A percentile compares a stretch with the other conserved stretches of the same genome.
Conservation (phyloP, 352 stramenopile species). For the Globisporangium okanoganense region DNA sequence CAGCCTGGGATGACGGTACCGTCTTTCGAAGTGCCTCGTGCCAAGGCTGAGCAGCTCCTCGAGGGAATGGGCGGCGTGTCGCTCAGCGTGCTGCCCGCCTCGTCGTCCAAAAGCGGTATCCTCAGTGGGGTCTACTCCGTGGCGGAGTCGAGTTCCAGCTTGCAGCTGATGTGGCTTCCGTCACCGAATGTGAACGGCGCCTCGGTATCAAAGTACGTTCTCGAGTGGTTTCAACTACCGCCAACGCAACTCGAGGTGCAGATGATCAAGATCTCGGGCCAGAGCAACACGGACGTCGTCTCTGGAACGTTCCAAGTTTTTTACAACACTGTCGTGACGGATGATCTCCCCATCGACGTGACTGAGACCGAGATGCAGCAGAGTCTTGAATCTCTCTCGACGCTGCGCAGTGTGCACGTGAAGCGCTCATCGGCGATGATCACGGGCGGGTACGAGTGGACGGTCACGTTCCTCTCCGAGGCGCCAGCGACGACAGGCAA, state of each 20-base stretch:
- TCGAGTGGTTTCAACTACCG: constrained; percentile 70
- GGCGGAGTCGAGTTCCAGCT: constrained; percentile 26
- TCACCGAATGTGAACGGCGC: constrained; percentile 37
- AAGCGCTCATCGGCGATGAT: constrained; percentile 40
- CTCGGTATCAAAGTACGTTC: constrained; percentile 51
- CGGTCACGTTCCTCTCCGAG: constrained; percentile 70
- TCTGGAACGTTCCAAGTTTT: constrained; percentile 75
- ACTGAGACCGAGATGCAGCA: constrained; percentile 59
- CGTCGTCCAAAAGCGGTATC: constrained; percentile 10
- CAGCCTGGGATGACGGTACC: constrained; percentile 26
- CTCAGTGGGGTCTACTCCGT: constrained; percentile 23
- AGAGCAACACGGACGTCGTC: constrained; percentile 30
- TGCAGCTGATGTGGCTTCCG: constrained; percentile 58
- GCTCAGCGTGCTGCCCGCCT: constrained; percentile 41
- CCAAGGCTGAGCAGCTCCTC: constrained; percentile 42
- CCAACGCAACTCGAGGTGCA: constrained; percentile 51
- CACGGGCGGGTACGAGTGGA: constrained; percentile 67
- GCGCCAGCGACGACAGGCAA: constrained; percentile 35
- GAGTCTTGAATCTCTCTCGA: constrained; percentile 50
- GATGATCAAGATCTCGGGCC: constrained; percentile 60
- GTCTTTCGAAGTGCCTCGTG: constrained; percentile 53
- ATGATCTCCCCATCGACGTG: constrained; percentile 50
- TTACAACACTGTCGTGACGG: constrained; percentile 44
- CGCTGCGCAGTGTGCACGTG: constrained; percentile 74
- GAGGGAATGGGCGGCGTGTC: constrained; percentile 52